phyloP scores from a whole-genome alignment of 2,329 filamentous ascomycete genomes.

The Ceratocystis papillata region DNA sequence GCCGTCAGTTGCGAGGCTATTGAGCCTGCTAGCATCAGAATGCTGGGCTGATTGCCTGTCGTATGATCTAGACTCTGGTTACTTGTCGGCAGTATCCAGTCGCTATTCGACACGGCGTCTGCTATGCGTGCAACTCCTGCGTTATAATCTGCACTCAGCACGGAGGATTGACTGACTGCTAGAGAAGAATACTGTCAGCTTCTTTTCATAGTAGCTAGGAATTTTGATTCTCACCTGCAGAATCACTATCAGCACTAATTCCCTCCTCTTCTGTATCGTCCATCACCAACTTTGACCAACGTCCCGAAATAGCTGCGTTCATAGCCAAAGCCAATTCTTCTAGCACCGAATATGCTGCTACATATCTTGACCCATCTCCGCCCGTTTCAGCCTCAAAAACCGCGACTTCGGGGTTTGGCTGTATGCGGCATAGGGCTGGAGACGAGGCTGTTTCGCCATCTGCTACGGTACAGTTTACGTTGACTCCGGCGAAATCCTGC shows the following conservation, averaged over 20 bases:
- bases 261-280: constrained; percentile 4
- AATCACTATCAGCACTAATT: constrained; percentile 19
- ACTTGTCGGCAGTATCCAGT: neutral
- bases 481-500: constrained; percentile 4
- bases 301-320: constrained; percentile 20
- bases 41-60: neutral
- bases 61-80: constrained; percentile 7
- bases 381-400: neutral
- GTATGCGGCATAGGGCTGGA: constrained; percentile 18
- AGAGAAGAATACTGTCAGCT: neutral
- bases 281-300: constrained; percentile 13
- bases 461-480: constrained; percentile 20
- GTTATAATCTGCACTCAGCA: neutral
- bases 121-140: neutral
- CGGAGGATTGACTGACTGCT: neutral
- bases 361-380: neutral
- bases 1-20: constrained; percentile 28
- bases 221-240: neutral
- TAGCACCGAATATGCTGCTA: constrained; percentile 17
- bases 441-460: neutral
- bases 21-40: constrained; percentile 26
- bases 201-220: neutral
- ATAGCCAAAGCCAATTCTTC: constrained; percentile 23
- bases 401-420: neutral
- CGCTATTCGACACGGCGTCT: constrained; percentile 14